Evolutionary conservation across 306 rosid genomes (phyloP).

Genomic region (Citrullus colocynthis): DNA sequence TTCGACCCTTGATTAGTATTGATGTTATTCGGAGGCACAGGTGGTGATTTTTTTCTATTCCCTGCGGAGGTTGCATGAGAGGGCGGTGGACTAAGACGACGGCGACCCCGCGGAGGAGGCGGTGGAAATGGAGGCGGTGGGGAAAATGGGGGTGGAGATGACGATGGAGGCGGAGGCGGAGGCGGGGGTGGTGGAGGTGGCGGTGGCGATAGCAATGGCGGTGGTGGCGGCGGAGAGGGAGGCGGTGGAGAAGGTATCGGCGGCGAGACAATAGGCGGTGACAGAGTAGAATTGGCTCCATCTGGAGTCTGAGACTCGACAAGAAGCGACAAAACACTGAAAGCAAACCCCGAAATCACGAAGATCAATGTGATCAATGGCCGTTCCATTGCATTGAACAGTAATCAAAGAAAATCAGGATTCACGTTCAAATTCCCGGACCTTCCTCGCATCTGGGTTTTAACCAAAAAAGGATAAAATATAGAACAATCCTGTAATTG

Average conservation of each 20-base stretch:
- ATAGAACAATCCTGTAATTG: no score
- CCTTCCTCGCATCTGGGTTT: constrained; percentile 28
- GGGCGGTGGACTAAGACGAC: not conserved
- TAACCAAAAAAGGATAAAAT: not conserved
- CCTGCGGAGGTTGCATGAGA: not conserved
- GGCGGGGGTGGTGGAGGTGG: not conserved
- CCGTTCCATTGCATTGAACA: constrained; percentile 44
- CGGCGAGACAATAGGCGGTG: not conserved
- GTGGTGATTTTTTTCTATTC: not conserved
- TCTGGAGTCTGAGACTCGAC: constrained; percentile 26
- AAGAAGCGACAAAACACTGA: constrained; percentile 24
- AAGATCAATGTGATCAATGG: constrained; percentile 29
- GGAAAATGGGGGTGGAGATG: not conserved
- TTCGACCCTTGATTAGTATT: not conserved
- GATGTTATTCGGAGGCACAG: not conserved
- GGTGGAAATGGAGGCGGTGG: not conserved
- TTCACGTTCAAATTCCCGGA: constrained; percentile 7
- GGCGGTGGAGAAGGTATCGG: not conserved
- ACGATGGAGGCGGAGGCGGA: not conserved
- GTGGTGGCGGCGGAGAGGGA: not conserved
- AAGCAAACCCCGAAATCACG: constrained; percentile 28
- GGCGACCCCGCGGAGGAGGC: not conserved
- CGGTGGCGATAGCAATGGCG: not conserved
- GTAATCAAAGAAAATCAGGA: constrained; percentile 4
- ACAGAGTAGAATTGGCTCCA: not conserved